Evolutionary conservation across 2,329 filamentous ascomycete genomes (phyloP).

Genomic region (Pseudogymnoascus sp.): DNA sequence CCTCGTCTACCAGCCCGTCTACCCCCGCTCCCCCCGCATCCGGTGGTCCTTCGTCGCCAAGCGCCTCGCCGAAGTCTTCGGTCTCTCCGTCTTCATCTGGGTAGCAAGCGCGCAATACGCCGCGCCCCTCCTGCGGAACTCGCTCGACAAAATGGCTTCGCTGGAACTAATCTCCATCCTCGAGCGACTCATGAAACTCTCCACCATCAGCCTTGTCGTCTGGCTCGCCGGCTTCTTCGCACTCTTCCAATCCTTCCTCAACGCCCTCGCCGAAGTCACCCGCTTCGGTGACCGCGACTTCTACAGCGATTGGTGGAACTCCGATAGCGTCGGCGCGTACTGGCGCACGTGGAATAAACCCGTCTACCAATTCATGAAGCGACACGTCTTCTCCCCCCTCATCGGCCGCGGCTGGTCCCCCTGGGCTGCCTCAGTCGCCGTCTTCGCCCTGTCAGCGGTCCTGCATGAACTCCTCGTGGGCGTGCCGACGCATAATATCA

Average conservation of each 20-base stretch:
- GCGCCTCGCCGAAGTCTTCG: slow-evolving; percentile 68
- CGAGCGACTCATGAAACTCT: slow-evolving; percentile 88
- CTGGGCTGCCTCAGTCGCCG: slow-evolving; percentile 63
- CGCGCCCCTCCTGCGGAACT: slow-evolving; percentile 81
- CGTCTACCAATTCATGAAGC: slow-evolving; percentile 92
- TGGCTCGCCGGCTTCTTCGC: slow-evolving; percentile 98
- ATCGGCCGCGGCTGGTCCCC: slow-evolving; percentile 75
- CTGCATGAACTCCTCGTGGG: slow-evolving; percentile 91
- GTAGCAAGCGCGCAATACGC: slow-evolving; percentile 92
- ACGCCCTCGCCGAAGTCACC: slow-evolving; percentile 83
- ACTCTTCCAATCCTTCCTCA: slow-evolving; percentile 86
- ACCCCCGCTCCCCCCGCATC: slow-evolving; percentile 74
- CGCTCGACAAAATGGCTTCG: slow-evolving; percentile 75
- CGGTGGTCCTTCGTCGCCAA: slow-evolving; percentile 86
- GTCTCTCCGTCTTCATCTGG: slow-evolving; percentile 86
- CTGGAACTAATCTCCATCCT: slow-evolving; percentile 75
- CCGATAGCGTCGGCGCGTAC: slow-evolving; percentile 74
- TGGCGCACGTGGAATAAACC: slow-evolving; percentile 98
- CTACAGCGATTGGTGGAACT: slow-evolving; percentile 98
- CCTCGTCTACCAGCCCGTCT: slow-evolving; percentile 92
- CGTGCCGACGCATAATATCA: slow-evolving; percentile 87
- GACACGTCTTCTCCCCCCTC: slow-evolving; percentile 86
- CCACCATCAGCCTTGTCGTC: slow-evolving; percentile 88
- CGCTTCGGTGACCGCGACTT: slow-evolving; percentile 89
- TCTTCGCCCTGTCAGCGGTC: slow-evolving; percentile 82